Percentiles rank a stretch among this genome's conserved stretches.
phyloP scores from a whole-genome alignment of 225 moss, liverwort and hornwort species.

The Antitrichia curtipendula region DNA sequence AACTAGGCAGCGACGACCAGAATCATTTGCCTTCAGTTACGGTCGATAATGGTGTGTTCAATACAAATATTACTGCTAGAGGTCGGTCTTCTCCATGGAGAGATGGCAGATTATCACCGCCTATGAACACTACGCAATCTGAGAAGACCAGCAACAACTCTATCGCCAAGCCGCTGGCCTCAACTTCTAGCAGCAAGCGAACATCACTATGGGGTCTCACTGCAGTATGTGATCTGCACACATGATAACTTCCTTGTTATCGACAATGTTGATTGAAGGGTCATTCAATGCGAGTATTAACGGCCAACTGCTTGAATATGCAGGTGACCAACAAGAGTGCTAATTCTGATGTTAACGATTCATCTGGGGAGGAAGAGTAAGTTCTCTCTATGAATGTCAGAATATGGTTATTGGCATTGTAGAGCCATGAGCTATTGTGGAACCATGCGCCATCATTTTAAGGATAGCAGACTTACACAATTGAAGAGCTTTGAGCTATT shows the following conservation, averaged over 20 bases:
- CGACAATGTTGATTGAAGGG: not conserved
- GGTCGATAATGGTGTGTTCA: constrained; percentile 54
- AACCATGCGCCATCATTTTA: not conserved
- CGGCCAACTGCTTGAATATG: not conserved
- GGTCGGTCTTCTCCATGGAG: constrained; percentile 52
- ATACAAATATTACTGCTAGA: constrained; percentile 21
- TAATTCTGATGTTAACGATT: constrained; percentile 33
- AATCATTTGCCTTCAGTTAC: constrained; percentile 35
- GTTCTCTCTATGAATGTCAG: not conserved
- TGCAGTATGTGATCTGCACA: constrained; percentile 26
- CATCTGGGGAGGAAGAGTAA: constrained; percentile 42
- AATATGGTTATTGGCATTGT: not conserved
- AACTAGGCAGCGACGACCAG: constrained; percentile 48
- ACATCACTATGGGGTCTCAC: constrained; percentile 69
- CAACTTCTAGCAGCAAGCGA: constrained; percentile 56
- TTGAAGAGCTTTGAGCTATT: not conserved
- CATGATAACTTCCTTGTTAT: not conserved
- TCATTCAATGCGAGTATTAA: not conserved
- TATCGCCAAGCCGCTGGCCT: constrained; percentile 39
- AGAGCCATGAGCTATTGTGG: not conserved
- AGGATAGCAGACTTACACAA: not conserved
- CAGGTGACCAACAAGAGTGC: constrained; percentile 52
- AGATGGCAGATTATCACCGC: constrained; percentile 60
- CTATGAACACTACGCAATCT: constrained; percentile 42
- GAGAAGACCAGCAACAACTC: constrained; percentile 41